Evolutionary conservation across 345 rosid species (phyloP), one percentile per base, ranked within the genome.

Genomic region (Fremontodendron californicum): DNA sequence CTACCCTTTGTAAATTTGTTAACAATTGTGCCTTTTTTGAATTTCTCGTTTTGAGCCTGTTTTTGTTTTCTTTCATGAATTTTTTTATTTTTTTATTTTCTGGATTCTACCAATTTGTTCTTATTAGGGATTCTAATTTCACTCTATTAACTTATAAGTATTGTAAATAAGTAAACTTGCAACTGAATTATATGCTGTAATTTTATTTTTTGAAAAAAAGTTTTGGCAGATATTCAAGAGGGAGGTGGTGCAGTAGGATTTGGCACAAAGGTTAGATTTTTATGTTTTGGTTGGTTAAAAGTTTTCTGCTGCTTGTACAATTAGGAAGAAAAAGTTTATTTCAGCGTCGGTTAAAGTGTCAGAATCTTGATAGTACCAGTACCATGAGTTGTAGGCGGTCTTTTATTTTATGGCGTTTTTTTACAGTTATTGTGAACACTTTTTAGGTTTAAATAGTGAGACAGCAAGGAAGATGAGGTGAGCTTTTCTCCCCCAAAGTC

Each of bases 1-100:
- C 79, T 82, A 80, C 85, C 88, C 86, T 74, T 63, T 71, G 87
- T 82, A 85, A 85, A 48, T 77, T 78, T 27, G 19, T 7, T 21
- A 42, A 29, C 23, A 68, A 35, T 46, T 52, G 5, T 77, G 40
- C 74, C 40, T 16, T 51, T 77, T 48, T 61, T 62, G 2, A 11
- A 60, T 21, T 35, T 72, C 6, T 0, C 43, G 45, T 1, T 75
- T 37, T 8, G 25, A 52, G 15, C 46, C 25, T 10, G 27, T 31
- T 78, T 78, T 67, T 71, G 51, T 73, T 51, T 21, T 73, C 37
- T 60, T 60, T 9, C 51, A 12, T 12, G 1, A 45, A 5, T 5
- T 1, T 10, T 46, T 9, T 11, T 1, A 6, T 6, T 55, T 2
- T 39, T 19, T 11, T 77, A 73, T 63, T 62, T 70, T 66, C 81